Percentiles rank a stretch among this genome's conserved stretches.
Conservation (phyloP, 306 rosid species). For the Sophora flavescens region DNA sequence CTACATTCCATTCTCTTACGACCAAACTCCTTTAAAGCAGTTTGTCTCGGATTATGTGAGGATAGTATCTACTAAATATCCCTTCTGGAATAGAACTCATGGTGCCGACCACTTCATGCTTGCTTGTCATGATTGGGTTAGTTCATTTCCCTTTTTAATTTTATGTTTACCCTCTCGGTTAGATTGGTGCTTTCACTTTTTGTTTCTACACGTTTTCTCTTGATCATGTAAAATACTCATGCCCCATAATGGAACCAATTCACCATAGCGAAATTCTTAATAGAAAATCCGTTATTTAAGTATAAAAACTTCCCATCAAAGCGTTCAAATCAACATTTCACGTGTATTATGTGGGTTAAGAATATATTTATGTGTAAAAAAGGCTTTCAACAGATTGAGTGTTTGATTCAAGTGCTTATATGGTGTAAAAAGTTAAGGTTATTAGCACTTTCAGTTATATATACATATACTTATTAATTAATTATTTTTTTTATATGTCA, state of each 20-base stretch:
- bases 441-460: no score
- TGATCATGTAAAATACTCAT: neutral
- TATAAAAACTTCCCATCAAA: no score
- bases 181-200: neutral
- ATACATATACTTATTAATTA: no score
- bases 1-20: slow-evolving; percentile 52
- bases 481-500: no score
- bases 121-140: slow-evolving; percentile 93
- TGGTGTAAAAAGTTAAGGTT: no score
- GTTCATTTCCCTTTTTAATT: slow-evolving; percentile 29
- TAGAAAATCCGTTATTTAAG: no score
- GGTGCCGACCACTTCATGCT: slow-evolving; percentile 97
- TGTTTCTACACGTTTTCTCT: neutral
- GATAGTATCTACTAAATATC: slow-evolving; percentile 60
- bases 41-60: slow-evolving; percentile 76
- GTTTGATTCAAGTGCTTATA: no score
- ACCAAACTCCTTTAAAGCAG: slow-evolving; percentile 55
- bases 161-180: neutral
- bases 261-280: neutral
- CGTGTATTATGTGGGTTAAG: no score
- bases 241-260: neutral
- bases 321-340: no score
- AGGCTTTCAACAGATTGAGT: no score
- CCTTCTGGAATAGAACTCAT: slow-evolving; percentile 80
- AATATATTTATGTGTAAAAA: no score